Conservation (phyloP, 2,329 filamentous ascomycete genomes). For the Dactylellina sp. region DNA sequence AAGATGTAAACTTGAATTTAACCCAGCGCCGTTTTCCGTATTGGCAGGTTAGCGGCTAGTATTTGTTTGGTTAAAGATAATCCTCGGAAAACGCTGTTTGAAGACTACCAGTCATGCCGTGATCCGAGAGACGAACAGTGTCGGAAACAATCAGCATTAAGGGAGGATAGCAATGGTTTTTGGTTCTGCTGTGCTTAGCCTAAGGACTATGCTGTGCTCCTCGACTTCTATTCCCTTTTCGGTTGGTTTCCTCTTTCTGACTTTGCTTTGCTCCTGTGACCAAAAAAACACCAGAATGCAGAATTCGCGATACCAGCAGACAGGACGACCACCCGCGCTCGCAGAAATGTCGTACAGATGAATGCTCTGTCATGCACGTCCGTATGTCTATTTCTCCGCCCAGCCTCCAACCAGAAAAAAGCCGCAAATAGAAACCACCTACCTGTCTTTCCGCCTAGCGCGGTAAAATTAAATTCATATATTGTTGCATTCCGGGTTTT, state of each 20-base stretch:
- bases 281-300: slow-evolving; percentile 11
- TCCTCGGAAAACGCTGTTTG: slow-evolving; percentile 31
- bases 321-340: slow-evolving; percentile 16
- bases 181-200: slow-evolving; percentile 1
- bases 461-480: slow-evolving; percentile 41
- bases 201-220: slow-evolving; percentile 11
- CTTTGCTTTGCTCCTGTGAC: background rate
- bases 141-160: slow-evolving; percentile 32
- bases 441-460: slow-evolving; percentile 38
- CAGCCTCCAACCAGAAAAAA: slow-evolving; percentile 54
- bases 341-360: slow-evolving; percentile 53
- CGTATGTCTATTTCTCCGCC: background rate
- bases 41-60: slow-evolving; percentile 49
- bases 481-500: slow-evolving; percentile 20
- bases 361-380: slow-evolving; percentile 31
- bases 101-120: slow-evolving; percentile 24
- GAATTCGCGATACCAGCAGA: slow-evolving; percentile 25
- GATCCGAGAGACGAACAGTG: slow-evolving; percentile 40
- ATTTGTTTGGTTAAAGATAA: slow-evolving; percentile 38
- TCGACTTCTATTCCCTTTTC: slow-evolving; percentile 29
- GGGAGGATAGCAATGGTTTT: background rate
- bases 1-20: slow-evolving; percentile 44
- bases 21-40: slow-evolving; percentile 55
- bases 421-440: slow-evolving; percentile 26
- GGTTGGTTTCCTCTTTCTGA: slow-evolving; percentile 40